These are phyloP conservation scores for Hypoxylon sp. DNA, from an alignment of 2,329 filamentous ascomycete species.

Conservation along the genomic window DNA sequence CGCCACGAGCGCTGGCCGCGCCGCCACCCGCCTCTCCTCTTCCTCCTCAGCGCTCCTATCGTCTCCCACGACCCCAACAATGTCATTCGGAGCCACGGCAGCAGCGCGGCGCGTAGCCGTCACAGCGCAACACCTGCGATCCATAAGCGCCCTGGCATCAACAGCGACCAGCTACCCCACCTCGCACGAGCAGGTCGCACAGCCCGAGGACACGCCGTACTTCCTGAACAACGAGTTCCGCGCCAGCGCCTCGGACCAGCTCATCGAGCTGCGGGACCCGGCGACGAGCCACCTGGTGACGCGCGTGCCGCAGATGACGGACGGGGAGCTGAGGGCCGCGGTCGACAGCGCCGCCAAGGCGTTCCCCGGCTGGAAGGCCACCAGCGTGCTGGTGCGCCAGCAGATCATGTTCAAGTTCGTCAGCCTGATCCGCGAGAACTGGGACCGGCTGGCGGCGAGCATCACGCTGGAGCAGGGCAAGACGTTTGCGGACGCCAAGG, in stretches of 20 bases:
- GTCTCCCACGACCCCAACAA: slow-evolving; percentile 41
- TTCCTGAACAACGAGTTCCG: slow-evolving; percentile 85
- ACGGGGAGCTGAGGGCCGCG: slow-evolving; percentile 77
- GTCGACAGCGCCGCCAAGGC: slow-evolving; percentile 80
- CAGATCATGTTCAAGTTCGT: slow-evolving; percentile 91
- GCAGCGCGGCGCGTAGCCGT: slow-evolving; percentile 65
- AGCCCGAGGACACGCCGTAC: slow-evolving; percentile 77
- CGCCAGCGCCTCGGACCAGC: slow-evolving; percentile 71
- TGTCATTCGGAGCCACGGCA: slow-evolving; percentile 49
- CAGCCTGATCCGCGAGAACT: slow-evolving; percentile 80
- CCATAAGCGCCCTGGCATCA: slow-evolving; percentile 61
- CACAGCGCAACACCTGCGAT: slow-evolving; percentile 63
- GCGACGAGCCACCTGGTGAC: slow-evolving; percentile 88
- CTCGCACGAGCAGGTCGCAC: slow-evolving; percentile 74
- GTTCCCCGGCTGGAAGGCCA: slow-evolving; percentile 77
- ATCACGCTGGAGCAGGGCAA: slow-evolving; percentile 91
- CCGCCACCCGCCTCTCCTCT: slow-evolving; percentile 38
- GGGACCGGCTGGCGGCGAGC: slow-evolving; percentile 83
- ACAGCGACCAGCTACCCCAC: slow-evolving; percentile 71
- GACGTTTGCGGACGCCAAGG: slow-evolving; percentile 83
- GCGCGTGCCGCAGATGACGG: slow-evolving; percentile 81
- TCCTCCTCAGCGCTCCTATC: slow-evolving; percentile 31
- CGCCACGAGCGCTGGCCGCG: slow-evolving; percentile 39
- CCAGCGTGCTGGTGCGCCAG: slow-evolving; percentile 76
- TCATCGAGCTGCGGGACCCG: slow-evolving; percentile 83